A percentile compares a stretch with the other conserved stretches of the same genome.
Evolutionary conservation across 2,329 filamentous ascomycete genomes (phyloP).

Genomic region (Colletotrichum sp.): DNA sequence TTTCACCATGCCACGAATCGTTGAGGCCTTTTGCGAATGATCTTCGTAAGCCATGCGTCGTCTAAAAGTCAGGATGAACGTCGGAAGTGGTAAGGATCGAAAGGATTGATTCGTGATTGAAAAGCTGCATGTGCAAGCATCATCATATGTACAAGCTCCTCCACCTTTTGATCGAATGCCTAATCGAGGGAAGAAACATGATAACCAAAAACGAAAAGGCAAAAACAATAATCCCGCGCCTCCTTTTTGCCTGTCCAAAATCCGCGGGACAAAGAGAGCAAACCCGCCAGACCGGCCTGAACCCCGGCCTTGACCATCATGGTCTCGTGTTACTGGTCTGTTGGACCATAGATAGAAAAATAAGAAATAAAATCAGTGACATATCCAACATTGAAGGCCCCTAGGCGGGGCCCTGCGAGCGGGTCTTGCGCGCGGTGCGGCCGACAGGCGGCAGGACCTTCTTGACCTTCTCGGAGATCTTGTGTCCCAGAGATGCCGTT

Average conservation of each 20-base stretch:
- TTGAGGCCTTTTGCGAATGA: not conserved
- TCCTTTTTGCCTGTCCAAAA: conserved; percentile 12
- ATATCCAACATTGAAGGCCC: not conserved
- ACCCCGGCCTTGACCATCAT: not conserved
- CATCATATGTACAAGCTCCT: conserved; percentile 1
- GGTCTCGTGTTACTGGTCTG: not conserved
- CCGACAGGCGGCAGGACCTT: conserved; percentile 36
- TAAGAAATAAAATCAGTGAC: not conserved
- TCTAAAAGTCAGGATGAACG: not conserved
- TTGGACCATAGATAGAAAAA: not conserved
- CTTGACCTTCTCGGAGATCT: conserved; percentile 39
- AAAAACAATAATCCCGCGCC: not conserved
- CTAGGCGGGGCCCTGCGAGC: conserved; percentile 41
- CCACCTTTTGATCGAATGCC: not conserved
- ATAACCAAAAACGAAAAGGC: not conserved
- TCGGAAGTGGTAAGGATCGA: not conserved
- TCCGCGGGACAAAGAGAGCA: not conserved
- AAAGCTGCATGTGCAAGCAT: not conserved
- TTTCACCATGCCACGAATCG: not conserved
- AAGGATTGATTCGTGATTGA: not conserved
- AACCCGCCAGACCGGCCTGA: not conserved
- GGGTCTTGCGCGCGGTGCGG: conserved; percentile 45
- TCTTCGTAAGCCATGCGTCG: not conserved
- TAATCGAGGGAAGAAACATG: not conserved
- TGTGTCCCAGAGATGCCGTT: conserved; percentile 12